Evolutionary conservation across 169 alveolate species (phyloP), one percentile per base, ranked within the genome.

Genomic region (Plasmodium blacklocki): DNA sequence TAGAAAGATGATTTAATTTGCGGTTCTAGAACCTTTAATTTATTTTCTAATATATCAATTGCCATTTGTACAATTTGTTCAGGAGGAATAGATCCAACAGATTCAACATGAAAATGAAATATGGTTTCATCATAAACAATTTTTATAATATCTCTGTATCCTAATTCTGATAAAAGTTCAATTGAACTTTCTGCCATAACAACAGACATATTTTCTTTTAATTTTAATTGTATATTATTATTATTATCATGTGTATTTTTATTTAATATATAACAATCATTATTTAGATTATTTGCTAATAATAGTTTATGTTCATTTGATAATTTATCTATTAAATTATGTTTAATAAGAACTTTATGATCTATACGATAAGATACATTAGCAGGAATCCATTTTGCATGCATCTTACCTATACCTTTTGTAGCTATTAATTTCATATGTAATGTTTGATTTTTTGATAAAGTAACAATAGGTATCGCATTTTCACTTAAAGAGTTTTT

Each of bases 361-460:
- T 93, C 95, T 88, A 95, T 93, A 87, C 94, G 88, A 87, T 93
- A 94, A 47, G 98, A 97, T 9, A 97, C 98, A 76, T 97, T 95
- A 1, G 98, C 99, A 3, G 99, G 99, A 54, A 97, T 95, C 99
- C 99, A 98, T 90, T 98, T 98, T 2, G 99, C 99, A 94, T 98
- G 99, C 92, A 96, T 96, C 90, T 98, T 98, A 3, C 99, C 99
- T 21, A 97, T 96, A 15, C 99, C 99, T 94, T 98, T 97, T 62
- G 97, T 95, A 1, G 99, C 99, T 26, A 97, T 97, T 88, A 97
- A 88, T 75, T 97, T 96, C 96, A 97, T 94, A 94, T 97, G 96
- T 70, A 98, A 90, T 26, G 96, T 89, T 93, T 98, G 98, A 60
- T 97, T 97, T 75, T 97, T 96, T 70, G 96, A 96, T 26, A 98